Conservation (phyloP, 257 asterid species). For the Capsicum baccatum region DNA sequence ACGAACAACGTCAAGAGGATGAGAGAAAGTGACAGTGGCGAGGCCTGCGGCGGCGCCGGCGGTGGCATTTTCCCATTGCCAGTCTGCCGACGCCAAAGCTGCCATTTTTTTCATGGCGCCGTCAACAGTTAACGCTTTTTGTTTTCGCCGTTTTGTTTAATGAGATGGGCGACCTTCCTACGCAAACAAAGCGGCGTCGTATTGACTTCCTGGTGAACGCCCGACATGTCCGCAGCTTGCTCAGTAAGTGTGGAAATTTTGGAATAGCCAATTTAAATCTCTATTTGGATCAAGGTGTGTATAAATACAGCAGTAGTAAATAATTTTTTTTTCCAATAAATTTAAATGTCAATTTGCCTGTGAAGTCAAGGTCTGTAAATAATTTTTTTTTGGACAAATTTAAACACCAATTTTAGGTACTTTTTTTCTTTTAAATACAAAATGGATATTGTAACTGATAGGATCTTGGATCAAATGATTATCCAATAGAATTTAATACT, state of each 20-base stretch:
- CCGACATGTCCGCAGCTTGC: neutral
- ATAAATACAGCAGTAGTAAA: neutral
- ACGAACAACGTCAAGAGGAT: constrained; percentile 95
- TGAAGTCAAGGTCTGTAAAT: neutral
- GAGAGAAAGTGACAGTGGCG: constrained; percentile 80
- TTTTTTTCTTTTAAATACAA: neutral
- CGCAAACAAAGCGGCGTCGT: neutral
- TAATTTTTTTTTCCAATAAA: neutral
- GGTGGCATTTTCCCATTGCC: constrained; percentile 97
- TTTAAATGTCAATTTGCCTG: neutral
- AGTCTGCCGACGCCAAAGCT: constrained; percentile 58
- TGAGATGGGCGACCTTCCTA: neutral
- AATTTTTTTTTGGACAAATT: neutral
- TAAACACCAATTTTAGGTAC: neutral
- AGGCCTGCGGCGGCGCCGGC: constrained; percentile 94
- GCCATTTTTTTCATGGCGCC: constrained; percentile 31
- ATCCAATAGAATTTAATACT: neutral
- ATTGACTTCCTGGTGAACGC: neutral
- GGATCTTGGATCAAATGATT: neutral
- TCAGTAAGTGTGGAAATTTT: neutral
- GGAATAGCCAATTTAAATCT: neutral
- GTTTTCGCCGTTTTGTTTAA: neutral
- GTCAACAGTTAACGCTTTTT: neutral
- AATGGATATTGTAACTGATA: neutral
- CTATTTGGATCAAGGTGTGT: neutral